Conservation (phyloP, 2,329 filamentous ascomycete genomes). For the Diatrype stigma region DNA sequence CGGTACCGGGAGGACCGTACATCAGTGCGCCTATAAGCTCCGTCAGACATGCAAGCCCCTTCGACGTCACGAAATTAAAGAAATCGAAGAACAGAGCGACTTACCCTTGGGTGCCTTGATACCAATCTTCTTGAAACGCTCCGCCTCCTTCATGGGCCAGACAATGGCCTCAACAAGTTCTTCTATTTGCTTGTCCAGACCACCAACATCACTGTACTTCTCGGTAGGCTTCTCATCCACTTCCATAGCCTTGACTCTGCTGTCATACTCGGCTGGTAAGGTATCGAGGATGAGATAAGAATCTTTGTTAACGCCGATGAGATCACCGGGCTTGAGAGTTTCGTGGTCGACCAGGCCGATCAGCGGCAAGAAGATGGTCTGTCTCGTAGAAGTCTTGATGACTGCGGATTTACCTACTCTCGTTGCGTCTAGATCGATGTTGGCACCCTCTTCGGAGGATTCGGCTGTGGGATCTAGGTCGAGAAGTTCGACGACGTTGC, state of each 20-base stretch:
- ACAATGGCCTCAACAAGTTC: constrained; percentile 98
- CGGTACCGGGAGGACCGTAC: constrained; percentile 91
- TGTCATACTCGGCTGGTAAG: constrained; percentile 95
- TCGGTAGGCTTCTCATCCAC: constrained; percentile 99
- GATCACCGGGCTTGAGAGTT: constrained; percentile 87
- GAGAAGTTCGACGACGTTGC: constrained; percentile 95
- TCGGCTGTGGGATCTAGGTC: constrained; percentile 95
- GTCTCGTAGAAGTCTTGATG: constrained; percentile 97
- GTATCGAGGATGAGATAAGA: constrained; percentile 97
- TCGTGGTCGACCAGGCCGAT: constrained; percentile 96
- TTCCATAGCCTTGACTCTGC: constrained; percentile 99
- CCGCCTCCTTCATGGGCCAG: constrained; percentile 99
- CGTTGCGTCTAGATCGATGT: constrained; percentile 96
- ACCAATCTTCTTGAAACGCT: constrained; percentile 98
- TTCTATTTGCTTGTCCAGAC: constrained; percentile 97
- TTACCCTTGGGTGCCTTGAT: constrained; percentile 98
- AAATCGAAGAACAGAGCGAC: constrained; percentile 15
- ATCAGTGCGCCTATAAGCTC: constrained; percentile 74
- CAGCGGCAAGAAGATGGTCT: constrained; percentile 96
- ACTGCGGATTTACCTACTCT: constrained; percentile 97
- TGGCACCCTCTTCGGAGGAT: constrained; percentile 94
- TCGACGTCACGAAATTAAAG: neutral
- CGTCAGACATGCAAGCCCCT: neutral
- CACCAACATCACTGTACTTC: constrained; percentile 97
- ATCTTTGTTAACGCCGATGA: constrained; percentile 99